These are phyloP conservation scores for Colletotrichum paranaense DNA, from an alignment of 2,329 filamentous ascomycete species.

Conservation along the genomic window DNA sequence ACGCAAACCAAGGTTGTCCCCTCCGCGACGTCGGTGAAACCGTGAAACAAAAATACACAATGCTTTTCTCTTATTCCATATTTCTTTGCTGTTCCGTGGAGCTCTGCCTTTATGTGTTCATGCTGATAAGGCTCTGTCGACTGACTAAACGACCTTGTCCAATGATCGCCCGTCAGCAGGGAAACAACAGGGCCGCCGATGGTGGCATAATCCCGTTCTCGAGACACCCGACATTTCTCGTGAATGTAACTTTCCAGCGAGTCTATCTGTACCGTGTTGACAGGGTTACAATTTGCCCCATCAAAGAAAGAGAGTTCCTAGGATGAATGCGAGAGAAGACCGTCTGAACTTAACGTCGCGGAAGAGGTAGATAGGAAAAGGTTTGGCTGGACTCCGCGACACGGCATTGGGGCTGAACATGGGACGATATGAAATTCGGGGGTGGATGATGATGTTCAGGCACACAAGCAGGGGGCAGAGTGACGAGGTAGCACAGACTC, in stretches of 20 bases:
- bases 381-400: neutral
- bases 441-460: constrained; percentile 6
- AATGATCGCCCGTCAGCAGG: constrained; percentile 1
- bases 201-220: neutral
- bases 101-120: neutral
- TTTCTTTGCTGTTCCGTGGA: neutral
- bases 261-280: neutral
- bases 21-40: neutral
- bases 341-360: neutral
- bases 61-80: neutral
- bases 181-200: neutral
- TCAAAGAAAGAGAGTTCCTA: neutral
- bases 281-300: neutral
- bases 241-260: neutral
- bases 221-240: neutral
- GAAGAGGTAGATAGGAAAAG: neutral
- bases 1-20: neutral
- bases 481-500: neutral
- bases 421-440: neutral
- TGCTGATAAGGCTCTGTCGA: neutral
- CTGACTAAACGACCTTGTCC: neutral
- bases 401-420: neutral
- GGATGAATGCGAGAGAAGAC: neutral
- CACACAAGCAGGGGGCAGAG: neutral
- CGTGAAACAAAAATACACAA: neutral